Evolutionary conservation across 139 green algal species (phyloP).

Genomic region (Trebouxia sp.): DNA sequence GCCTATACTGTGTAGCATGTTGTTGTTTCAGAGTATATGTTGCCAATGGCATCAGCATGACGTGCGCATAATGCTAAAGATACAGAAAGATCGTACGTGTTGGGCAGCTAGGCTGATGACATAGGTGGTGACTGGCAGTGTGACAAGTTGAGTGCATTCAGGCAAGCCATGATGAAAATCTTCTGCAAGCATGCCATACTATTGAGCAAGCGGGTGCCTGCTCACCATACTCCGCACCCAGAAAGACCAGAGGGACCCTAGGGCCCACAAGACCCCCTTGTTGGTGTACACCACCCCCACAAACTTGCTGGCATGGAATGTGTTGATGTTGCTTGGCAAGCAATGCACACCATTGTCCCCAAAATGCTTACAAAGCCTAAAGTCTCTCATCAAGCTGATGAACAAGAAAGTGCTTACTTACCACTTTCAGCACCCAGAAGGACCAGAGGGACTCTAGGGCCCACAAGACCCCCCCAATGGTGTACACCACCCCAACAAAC

Average conservation of each 20-base stretch:
- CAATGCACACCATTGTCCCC: not conserved
- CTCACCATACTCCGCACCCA: constrained; percentile 34
- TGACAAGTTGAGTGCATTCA: too few relatives aligned
- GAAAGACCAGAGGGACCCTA: constrained; percentile 43
- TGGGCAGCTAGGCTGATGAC: too few relatives aligned
- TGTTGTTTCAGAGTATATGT: too few relatives aligned
- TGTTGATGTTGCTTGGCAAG: constrained; percentile 16
- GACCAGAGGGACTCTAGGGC: constrained; percentile 43
- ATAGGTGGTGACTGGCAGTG: too few relatives aligned
- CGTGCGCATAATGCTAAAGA: too few relatives aligned
- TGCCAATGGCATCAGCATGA: too few relatives aligned
- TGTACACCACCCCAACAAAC: constrained; percentile 54
- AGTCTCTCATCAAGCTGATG: not conserved
- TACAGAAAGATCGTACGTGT: too few relatives aligned
- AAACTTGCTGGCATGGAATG: constrained; percentile 41
- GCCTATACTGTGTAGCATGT: too few relatives aligned
- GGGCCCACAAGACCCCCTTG: constrained; percentile 47
- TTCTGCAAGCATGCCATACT: not conserved
- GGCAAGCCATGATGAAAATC: not conserved
- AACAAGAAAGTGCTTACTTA: not conserved
- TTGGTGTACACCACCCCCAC: constrained; percentile 61
- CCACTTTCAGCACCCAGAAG: constrained; percentile 35
- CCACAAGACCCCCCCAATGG: constrained; percentile 56
- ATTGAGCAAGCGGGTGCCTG: not conserved
- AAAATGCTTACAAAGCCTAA: not conserved